Evolutionary conservation across 352 stramenopile species (phyloP), one percentile per base, ranked within the genome.

Genomic region (Saprolegnia diclina): DNA sequence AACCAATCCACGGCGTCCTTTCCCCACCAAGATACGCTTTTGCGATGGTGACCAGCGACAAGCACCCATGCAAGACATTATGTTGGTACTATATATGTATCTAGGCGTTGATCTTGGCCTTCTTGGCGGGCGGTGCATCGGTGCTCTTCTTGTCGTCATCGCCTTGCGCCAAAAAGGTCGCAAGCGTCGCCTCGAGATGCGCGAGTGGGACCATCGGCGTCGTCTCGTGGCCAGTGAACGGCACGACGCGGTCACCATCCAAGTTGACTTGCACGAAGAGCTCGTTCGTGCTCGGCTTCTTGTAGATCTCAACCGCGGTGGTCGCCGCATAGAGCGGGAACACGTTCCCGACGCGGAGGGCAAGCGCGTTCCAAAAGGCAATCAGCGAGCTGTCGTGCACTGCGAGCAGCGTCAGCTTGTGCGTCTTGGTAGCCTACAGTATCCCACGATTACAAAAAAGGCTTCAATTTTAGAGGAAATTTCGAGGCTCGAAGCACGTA

Each of bases 341-440:
- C 46, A 83, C 75, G 13, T 75, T 72, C 32, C 77, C 73, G 52
- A 83, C 64, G 35, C 84, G 69, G 24, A 94, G 64, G 64, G 88
- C 71, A 62, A 94, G 72, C 64, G 85, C 85, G 37, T 81, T 83
- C 38, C 86, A 76, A 16, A 92, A 69, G 53, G 83, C 83, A 40
- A 94, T 83, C 18, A 94, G 75, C 64, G 85, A 90, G 74, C 91
- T 92, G 74, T 94, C 83, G 73, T 94, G 85, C 0, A 77, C 81
- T 0, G 85, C 91, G 73, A 91, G 87, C 0, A 94, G 73, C 54
- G 82, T 88, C 45, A 91, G 44, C 65, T 84, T 89, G 74, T 83
- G 78, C 7, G 56, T 70, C 56, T 67, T 74, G 44, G 71, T 59
- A 19, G 48, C 59, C 73, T 75, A 26, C 68, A 71, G 19, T 35